Percentiles rank a stretch among this genome's conserved stretches.
Conservation (phyloP, 2,329 filamentous ascomycete genomes). For the Ophiocordyceps unilateralis region DNA sequence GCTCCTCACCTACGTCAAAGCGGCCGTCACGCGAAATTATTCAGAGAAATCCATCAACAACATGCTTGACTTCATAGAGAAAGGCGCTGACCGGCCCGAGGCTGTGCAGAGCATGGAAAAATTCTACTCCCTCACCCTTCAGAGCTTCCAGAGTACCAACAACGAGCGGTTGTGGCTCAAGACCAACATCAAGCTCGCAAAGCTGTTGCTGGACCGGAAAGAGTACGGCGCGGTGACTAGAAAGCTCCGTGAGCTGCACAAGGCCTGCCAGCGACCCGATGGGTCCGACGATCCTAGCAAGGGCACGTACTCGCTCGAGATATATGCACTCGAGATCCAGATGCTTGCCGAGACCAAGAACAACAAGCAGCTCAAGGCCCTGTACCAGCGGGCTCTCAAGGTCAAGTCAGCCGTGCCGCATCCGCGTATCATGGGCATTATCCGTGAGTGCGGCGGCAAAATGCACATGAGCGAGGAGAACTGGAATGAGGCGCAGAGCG, state of each 20-base stretch:
- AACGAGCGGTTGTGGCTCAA: slow-evolving; percentile 96
- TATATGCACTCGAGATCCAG: slow-evolving; percentile 94
- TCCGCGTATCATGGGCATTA: slow-evolving; percentile 98
- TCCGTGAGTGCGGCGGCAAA: slow-evolving; percentile 95
- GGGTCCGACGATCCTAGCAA: slow-evolving; percentile 85
- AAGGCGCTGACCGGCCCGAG: slow-evolving; percentile 54
- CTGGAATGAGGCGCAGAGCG: slow-evolving; percentile 91
- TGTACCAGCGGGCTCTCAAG: slow-evolving; percentile 81
- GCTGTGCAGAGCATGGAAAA: slow-evolving; percentile 71
- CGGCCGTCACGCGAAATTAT: slow-evolving; percentile 91
- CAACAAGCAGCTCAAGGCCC: slow-evolving; percentile 86
- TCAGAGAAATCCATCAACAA: slow-evolving; percentile 99
- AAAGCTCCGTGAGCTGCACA: slow-evolving; percentile 79
- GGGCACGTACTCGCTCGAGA: slow-evolving; percentile 87
- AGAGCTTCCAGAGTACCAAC: slow-evolving; percentile 93
- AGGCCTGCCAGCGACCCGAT: slow-evolving; percentile 72
- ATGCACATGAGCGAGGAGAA: slow-evolving; percentile 99
- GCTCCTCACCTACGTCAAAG: slow-evolving; percentile 89
- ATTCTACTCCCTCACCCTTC: slow-evolving; percentile 84
- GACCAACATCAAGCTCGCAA: slow-evolving; percentile 92
- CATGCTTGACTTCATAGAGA: slow-evolving; percentile 96
- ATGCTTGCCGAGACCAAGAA: slow-evolving; percentile 96
- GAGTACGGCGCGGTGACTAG: slow-evolving; percentile 66
- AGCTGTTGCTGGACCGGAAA: slow-evolving; percentile 79
- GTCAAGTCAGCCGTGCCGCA: slow-evolving; percentile 96